Evolutionary conservation across 352 stramenopile genomes (phyloP), one percentile per base, ranked within the genome.

Genomic region (Thalassiosira ordinaria): DNA sequence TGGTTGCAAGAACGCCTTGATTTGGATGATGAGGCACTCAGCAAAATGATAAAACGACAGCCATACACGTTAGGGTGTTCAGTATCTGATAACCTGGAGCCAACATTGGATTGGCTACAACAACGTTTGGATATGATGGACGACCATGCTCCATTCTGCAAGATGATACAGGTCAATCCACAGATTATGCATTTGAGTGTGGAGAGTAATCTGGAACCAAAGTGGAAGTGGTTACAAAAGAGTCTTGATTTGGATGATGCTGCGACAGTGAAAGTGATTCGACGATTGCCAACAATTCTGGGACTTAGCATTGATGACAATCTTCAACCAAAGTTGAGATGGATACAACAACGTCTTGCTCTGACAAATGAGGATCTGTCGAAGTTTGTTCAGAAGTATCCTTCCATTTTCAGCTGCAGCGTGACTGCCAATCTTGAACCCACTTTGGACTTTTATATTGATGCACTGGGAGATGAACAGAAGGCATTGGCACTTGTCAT

Each of bases 31-130:
- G 24, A 11, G 8, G 3, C 31, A 33, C 22, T 75, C 1, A 8
- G 52, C 5, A 68, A 75, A 26, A 44, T 75, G 35, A 69, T 75
- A 52, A 13, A 6, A 18, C 27, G 66, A n/a, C 31, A 53, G 22
- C 66, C 66, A 0, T 46, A 60, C 20, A 57, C 53, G 7, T n/a
- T 75, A 41, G 33, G 33, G 11, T 66, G 35, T 18, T 67, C 49
- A 3, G 16, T 74, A 41, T 9, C 9, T 39, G 65, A 74, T 22
- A 74, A 74, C 35, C 49, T 74, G 26, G 65, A 74, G 46, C 49
- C 65, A 26, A 74, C 65, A 39, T 44, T 74, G 26, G 65, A 57
- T 24, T 67, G 18, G n/a, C 13, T 74, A n/a, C 65, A 67, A 41
- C 11, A 11, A 24, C 31, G 31, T 18, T 46, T 74, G n/a, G 9